Conservation (phyloP, 176 grass and related monocot genomes). For the Avena sativa region DNA sequence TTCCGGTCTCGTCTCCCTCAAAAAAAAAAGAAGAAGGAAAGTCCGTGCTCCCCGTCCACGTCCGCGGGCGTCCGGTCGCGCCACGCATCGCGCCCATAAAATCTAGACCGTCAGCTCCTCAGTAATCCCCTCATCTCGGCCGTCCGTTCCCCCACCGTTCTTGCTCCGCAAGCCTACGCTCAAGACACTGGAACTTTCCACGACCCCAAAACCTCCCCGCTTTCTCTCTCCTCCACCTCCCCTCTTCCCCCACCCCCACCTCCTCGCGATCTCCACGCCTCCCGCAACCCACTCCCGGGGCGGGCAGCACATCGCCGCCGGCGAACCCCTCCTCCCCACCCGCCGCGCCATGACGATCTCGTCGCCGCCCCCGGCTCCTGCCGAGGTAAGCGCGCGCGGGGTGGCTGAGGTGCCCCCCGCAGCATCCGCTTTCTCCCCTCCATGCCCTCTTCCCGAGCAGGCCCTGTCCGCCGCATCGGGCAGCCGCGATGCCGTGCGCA, state of each 20-base stretch:
- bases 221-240: constrained; percentile 48
- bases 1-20: too few species aligned
- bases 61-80: not conserved
- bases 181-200: constrained; percentile 63
- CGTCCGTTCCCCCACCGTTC: constrained; percentile 38
- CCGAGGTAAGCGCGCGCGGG: constrained; percentile 55
- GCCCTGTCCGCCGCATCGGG: constrained; percentile 7
- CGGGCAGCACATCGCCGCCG: constrained; percentile 57
- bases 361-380: constrained; percentile 52
- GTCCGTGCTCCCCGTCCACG: not conserved
- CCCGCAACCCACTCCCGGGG: constrained; percentile 48
- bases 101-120: constrained; percentile 10
- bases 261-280: constrained; percentile 57
- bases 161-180: constrained; percentile 38
- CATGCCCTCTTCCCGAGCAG: not conserved
- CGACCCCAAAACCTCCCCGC: constrained; percentile 51
- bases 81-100: not conserved
- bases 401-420: not conserved
- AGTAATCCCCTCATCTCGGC: not conserved
- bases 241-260: not conserved
- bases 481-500: not conserved
- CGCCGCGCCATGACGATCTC: constrained; percentile 63
- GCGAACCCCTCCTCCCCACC: not conserved
- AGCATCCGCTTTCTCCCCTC: not conserved
- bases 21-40: not conserved